A percentile compares a stretch with the other conserved stretches of the same genome.
Conservation (phyloP, 2,329 filamentous ascomycete species). For the Epichloe coenophiala region DNA sequence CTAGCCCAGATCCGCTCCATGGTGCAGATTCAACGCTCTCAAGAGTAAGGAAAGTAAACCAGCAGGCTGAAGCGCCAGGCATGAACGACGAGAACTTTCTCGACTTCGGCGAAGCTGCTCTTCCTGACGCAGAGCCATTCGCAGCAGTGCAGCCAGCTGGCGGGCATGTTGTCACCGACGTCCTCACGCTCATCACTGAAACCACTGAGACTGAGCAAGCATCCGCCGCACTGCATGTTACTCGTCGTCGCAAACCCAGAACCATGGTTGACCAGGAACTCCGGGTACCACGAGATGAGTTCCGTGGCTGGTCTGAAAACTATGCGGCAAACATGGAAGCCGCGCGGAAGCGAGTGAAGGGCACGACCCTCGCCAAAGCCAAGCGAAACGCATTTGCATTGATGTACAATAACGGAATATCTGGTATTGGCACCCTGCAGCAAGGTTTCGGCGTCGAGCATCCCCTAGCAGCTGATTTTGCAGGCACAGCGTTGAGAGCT, state of each 20-base stretch:
- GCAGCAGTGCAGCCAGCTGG: slow-evolving; percentile 13
- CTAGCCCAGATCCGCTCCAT: slow-evolving; percentile 3
- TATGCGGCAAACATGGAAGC: slow-evolving; percentile 43
- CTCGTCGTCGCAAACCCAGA: slow-evolving; percentile 14
- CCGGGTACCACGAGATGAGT: slow-evolving; percentile 21
- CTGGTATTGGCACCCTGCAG: slow-evolving; percentile 13
- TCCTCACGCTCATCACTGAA: slow-evolving; percentile 10
- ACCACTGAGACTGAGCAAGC: slow-evolving; percentile 10
- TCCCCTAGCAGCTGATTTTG: slow-evolving; percentile 30
- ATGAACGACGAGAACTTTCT: slow-evolving; percentile 9
- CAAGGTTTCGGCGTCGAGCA: slow-evolving; percentile 20
- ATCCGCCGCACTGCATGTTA: slow-evolving; percentile 10
- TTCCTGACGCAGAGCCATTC: slow-evolving; percentile 25
- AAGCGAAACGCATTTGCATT: slow-evolving; percentile 21
- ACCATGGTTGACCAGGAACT: slow-evolving; percentile 20
- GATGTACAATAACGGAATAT: slow-evolving; percentile 22
- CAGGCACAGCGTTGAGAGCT: slow-evolving; percentile 29
- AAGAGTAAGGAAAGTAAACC: background rate
- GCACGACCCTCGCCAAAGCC: slow-evolving; percentile 21
- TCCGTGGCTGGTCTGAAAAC: slow-evolving; percentile 27
- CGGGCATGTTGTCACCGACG: slow-evolving; percentile 6
- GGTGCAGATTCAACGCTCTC: background rate
- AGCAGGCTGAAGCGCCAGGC: background rate
- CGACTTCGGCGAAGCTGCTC: slow-evolving; percentile 23
- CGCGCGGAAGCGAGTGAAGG: slow-evolving; percentile 13